Percentiles rank a stretch among this genome's conserved stretches.
These are phyloP conservation scores for Pleurotus giganteus DNA, from an alignment of 768 basidiomycete genomes.

Conservation along the genomic window DNA sequence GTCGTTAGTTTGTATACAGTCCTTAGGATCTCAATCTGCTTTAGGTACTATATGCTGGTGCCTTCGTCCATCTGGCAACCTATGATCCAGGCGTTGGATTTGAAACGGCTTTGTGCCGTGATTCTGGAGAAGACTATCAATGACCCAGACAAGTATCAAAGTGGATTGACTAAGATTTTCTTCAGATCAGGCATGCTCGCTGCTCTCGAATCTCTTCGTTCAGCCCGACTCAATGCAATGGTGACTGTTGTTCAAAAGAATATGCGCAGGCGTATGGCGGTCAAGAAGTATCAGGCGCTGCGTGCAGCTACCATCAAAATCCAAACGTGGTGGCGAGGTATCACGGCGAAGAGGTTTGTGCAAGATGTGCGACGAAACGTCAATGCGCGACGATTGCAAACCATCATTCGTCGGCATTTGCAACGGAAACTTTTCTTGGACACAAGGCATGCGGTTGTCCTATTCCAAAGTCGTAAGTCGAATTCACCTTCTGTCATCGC, in stretches of 20 bases:
- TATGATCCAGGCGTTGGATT: constrained; percentile 79
- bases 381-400: constrained; percentile 78
- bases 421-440: constrained; percentile 71
- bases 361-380: constrained; percentile 68
- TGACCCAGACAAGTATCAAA: constrained; percentile 96
- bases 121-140: constrained; percentile 87
- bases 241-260: constrained; percentile 98
- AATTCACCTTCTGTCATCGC: background rate
- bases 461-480: constrained; percentile 83
- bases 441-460: constrained; percentile 57
- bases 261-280: constrained; percentile 82
- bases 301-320: constrained; percentile 77
- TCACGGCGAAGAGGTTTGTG: constrained; percentile 71
- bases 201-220: constrained; percentile 86
- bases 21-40: constrained; percentile 15
- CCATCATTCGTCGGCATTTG: constrained; percentile 63
- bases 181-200: constrained; percentile 99
- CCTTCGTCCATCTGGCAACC: constrained; percentile 83
- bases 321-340: constrained; percentile 94
- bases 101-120: constrained; percentile 75
- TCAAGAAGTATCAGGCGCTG: constrained; percentile 72
- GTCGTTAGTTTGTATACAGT: constrained; percentile 20
- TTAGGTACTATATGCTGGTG: constrained; percentile 96
- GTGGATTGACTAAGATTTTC: constrained; percentile 97
- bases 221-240: constrained; percentile 83